These are phyloP conservation scores for Przewalskia tangutica DNA, from an alignment of 257 asterid genomes.

Conservation along the genomic window DNA sequence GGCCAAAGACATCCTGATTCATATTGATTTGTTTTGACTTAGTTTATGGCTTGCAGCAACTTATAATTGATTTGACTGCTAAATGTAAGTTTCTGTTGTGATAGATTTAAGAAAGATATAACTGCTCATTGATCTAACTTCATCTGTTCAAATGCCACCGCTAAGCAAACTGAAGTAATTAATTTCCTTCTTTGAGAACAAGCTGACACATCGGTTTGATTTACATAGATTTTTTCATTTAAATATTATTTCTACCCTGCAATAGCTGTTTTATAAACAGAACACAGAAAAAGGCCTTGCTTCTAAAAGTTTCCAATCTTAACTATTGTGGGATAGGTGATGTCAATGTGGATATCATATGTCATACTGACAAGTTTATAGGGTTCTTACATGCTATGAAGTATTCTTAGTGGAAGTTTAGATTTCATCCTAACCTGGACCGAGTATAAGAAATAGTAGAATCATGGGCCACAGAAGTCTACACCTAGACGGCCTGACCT, in stretches of 20 bases:
- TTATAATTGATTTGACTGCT: not conserved
- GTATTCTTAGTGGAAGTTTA: not conserved
- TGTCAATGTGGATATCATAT: too few relatives aligned
- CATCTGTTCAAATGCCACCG: not conserved
- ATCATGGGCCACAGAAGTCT: not conserved
- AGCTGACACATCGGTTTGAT: not conserved
- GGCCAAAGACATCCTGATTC: too few relatives aligned
- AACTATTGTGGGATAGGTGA: not conserved
- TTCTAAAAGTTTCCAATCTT: not conserved
- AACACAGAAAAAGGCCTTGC: not conserved
- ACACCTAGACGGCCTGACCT: not conserved
- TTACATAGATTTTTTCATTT: not conserved
- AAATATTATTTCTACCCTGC: not conserved
- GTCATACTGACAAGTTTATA: not conserved
- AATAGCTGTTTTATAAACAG: not conserved
- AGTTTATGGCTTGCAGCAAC: not conserved
- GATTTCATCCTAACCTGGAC: not conserved
- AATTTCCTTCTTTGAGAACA: not conserved
- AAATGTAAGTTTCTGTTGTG: not conserved
- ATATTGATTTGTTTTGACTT: not conserved
- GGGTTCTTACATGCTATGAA: not conserved
- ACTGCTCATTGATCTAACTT: not conserved
- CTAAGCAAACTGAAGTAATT: not conserved
- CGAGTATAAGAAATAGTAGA: not conserved
- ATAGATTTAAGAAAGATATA: too few relatives aligned